phyloP scores from a whole-genome alignment of 345 rosid species.

The Rhodamnia rubescens region DNA sequence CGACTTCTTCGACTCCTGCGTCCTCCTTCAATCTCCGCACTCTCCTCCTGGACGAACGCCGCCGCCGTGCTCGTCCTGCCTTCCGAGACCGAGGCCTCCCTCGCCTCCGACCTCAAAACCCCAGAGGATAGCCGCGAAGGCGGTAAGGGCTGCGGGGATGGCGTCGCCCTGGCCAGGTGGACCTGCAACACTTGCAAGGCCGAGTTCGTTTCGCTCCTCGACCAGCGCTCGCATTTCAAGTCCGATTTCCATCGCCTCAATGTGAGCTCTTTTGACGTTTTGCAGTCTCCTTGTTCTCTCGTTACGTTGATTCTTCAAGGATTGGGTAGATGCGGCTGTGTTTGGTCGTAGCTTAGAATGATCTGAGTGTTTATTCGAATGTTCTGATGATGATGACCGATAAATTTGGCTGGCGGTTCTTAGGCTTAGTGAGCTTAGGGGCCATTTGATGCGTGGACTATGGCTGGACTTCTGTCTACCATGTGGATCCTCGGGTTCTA shows the following conservation, averaged over 20 bases:
- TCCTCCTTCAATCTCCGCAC: conserved; percentile 36
- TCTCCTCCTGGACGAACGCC: background rate
- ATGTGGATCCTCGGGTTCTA: background rate
- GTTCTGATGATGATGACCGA: background rate
- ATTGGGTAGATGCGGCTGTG: background rate
- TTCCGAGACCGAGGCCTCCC: conserved; percentile 6
- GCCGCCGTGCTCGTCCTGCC: conserved; percentile 2
- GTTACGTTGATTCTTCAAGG: background rate
- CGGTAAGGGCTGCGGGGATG: conserved; percentile 21
- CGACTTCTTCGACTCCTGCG: conserved; percentile 54
- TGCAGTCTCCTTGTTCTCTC: background rate
- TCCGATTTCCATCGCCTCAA: conserved; percentile 87
- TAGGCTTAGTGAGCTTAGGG: background rate
- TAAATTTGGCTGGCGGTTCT: background rate
- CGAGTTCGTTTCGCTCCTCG: conserved; percentile 73
- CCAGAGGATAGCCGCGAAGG: conserved; percentile 4
- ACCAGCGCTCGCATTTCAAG: conserved; percentile 88
- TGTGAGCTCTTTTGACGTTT: conserved; percentile 19
- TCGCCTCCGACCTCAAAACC: conserved; percentile 10
- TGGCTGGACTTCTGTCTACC: too few species aligned
- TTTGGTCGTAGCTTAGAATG: background rate
- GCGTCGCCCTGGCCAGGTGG: conserved; percentile 42
- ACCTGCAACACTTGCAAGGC: conserved; percentile 82
- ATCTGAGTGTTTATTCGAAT: background rate
- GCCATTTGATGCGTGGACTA: too few species aligned